Conservation (phyloP, 2,329 filamentous ascomycete genomes). For the Diaporthe sp. region DNA sequence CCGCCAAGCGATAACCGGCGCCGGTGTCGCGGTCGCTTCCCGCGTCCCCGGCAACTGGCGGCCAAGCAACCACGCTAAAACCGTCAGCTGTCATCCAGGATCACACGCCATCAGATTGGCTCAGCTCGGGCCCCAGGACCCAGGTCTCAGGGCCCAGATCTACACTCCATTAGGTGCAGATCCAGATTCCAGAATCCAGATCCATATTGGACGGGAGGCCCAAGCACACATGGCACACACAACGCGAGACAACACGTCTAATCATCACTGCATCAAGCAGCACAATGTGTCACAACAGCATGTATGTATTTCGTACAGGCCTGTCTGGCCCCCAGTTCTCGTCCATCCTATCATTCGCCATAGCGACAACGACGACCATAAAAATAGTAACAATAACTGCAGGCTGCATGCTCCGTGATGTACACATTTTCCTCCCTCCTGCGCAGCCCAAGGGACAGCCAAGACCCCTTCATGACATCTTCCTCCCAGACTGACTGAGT, state of each 20-base stretch:
- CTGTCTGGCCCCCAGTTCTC: background rate
- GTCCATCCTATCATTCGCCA: background rate
- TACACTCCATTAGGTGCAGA: background rate
- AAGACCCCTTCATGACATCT: background rate
- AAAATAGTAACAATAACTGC: background rate
- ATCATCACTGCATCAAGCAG: background rate
- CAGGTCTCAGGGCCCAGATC: background rate
- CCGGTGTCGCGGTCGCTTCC: slow-evolving; percentile 13
- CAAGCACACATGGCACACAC: background rate
- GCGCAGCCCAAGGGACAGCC: background rate
- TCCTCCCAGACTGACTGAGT: background rate
- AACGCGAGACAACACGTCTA: background rate
- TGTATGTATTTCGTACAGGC: background rate
- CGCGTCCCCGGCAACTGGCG: slow-evolving; percentile 11
- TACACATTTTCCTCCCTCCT: background rate
- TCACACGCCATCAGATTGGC: background rate
- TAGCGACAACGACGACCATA: background rate
- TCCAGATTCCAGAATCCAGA: background rate
- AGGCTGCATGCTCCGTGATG: background rate
- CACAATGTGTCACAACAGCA: background rate
- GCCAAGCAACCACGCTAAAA: slow-evolving; percentile 2
- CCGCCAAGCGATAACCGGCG: slow-evolving; percentile 26
- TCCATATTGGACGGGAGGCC: background rate
- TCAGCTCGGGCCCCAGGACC: background rate
- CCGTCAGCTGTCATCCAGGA: background rate